Evolutionary conservation across 139 green algal species (phyloP), one percentile per base, ranked within the genome.

Genomic region (Ostreobium quekettii): DNA sequence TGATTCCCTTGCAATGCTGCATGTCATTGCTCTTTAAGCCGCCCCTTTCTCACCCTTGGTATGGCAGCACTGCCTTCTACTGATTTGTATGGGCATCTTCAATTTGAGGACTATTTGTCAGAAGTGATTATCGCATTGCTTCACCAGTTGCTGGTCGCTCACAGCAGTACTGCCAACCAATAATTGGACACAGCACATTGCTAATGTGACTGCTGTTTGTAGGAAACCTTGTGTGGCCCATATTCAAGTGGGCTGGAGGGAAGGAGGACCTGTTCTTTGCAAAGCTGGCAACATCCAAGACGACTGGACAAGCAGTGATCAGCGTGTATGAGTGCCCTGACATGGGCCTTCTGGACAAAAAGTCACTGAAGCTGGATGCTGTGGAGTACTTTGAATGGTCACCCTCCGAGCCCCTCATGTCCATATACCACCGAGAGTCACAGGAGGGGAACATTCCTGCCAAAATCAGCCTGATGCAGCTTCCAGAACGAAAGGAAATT

Each of bases 221-320:
- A n/a, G n/a, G n/a, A n/a, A n/a, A 81, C 38, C 74, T 90, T 24
- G 70, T 74, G 36, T 97, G 89, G 89, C 89, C 92, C 2, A 72
- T 95, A n/a, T 95, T 96, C 84, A 90, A 93, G 75, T 99, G 93
- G 92, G 78, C 79, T 4, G 90, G 89, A 31, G 85, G 87, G 66
- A 58, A 49, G 2, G 75, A 87, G 1, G 86, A 93, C 82, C 76
- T 76, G 38, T 97, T 88, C 76, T 92, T 96, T 73, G 93, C 94
- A 11, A 76, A 84, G n/a, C 72, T 96, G 71, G 83, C 76, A 49
- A 87, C 82, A 58, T 84, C 86, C 58, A 66, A 66, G 26, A 38
- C 29, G 24, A 11, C 46, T 28, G n/a, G n/a, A n/a, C 30, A 66
- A 6, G 28, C 59, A 66, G 69, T 71, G 22, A 84, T 97, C 71